Conservation (phyloP, 345 rosid species). For the Anacardium occidentale region DNA sequence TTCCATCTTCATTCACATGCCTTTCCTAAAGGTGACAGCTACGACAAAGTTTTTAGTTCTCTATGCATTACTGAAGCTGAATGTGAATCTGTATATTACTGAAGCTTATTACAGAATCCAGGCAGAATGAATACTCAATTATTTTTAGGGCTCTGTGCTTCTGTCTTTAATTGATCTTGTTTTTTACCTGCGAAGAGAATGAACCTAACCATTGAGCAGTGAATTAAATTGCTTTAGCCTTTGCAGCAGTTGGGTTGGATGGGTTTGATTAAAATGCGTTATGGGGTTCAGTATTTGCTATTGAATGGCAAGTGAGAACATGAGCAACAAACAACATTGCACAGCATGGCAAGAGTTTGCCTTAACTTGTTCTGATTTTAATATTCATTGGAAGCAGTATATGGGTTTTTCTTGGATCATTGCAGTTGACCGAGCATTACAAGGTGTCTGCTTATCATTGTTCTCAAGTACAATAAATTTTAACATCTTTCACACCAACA, state of each 20-base stretch:
- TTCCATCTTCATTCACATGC: background rate
- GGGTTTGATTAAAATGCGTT: background rate
- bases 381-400: conserved; percentile 1
- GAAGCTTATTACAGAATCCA: background rate
- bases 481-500: background rate
- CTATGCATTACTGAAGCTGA: no score
- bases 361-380: conserved; percentile 12
- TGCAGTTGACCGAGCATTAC: background rate
- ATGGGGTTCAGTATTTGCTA: conserved; percentile 8
- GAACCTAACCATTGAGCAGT: background rate
- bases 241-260: background rate
- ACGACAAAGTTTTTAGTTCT: background rate
- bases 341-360: conserved; percentile 11
- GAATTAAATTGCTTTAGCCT: background rate
- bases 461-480: background rate
- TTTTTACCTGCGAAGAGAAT: background rate
- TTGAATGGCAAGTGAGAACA: background rate
- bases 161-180: background rate
- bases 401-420: conserved; percentile 8
- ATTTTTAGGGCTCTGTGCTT: background rate
- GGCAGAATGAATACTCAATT: background rate
- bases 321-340: background rate
- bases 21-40: background rate
- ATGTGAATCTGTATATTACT: background rate
- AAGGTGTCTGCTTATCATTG: conserved; percentile 5